Base-by-base conservation (phyloP, 768 basidiomycete species). In the Hebeloma cylindrosporum region DNA sequence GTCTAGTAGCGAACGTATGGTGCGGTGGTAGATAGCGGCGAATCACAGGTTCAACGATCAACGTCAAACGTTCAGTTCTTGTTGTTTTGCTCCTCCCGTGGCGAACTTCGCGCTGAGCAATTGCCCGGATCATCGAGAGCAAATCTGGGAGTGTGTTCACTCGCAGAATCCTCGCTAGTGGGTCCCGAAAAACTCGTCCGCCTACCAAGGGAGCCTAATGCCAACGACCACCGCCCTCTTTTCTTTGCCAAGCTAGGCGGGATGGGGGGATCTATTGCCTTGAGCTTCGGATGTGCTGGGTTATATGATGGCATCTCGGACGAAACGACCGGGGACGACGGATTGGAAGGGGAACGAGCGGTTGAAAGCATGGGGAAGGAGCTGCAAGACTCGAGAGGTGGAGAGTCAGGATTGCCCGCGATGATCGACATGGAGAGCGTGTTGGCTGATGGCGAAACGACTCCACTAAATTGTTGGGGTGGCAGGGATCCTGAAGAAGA, bases 211-310 rank as follows among this genome's bases (percentile, higher is more conserved):
- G n/a, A 13, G 5, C n/a, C 17, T 23, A 44, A 18, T 34, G 40
- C 45, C 43, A 57, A 45, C 40, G 50, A 50, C 56, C 56, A 57
- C 23, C 26, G 43, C 2, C 40, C 45, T 3, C 51, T 34, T 36
- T 54, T 57, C 45, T 51, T 54, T 20, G 34, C 41, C 13, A 57
- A 27, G 14, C 47, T 49, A 9, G 56, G 56, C 4, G 56, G 56
- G 31, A 57, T 40, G 23, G 56, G 56, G 2, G 53, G 46, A 13
- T 45, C 41, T 7, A 31, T 31, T 34, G 30, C 26, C 38, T 47
- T 54, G 35, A 54, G 47, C 35, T 50, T 57, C 7, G 50, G 56
- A 37, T 57, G 50, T 14, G 51, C 21, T 5, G 43, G 18, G 18
- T 9, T 41, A 2, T 43, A 28, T 5, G 50, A 44, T 2, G 47